These are phyloP conservation scores for Nicotiana knightiana DNA, from an alignment of 257 asterid species.

Conservation along the genomic window DNA sequence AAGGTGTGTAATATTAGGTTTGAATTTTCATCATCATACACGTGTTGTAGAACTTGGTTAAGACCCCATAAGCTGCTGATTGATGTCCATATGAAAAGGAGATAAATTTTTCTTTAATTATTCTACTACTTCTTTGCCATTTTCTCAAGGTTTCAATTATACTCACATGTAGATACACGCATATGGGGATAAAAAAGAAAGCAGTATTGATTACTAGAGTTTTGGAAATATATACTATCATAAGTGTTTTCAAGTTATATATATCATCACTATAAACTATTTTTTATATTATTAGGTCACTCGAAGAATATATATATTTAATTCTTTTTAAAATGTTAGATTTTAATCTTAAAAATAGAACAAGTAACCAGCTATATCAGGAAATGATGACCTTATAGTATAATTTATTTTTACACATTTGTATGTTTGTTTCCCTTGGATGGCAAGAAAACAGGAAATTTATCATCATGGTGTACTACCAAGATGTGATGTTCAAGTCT, in stretches of 20 bases:
- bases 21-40: constrained; percentile 34
- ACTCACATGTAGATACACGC: not conserved
- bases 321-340: not conserved
- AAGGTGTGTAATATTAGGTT: constrained; percentile 22
- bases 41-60: constrained; percentile 25
- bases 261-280: not conserved
- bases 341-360: not conserved
- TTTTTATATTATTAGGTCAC: not conserved
- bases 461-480: constrained; percentile 13
- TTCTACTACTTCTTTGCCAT: not conserved
- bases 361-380: too few relatives aligned
- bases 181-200: not conserved
- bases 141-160: constrained; percentile 8
- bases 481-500: constrained; percentile 8
- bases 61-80: constrained; percentile 14
- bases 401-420: not conserved
- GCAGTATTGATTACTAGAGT: not conserved
- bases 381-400: not conserved
- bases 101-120: not conserved
- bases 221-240: not conserved
- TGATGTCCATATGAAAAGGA: constrained; percentile 10
- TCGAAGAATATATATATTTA: not conserved
- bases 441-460: constrained; percentile 14
- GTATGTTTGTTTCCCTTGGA: constrained; percentile 15
- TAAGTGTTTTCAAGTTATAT: not conserved